These are phyloP conservation scores for Ochetophila trinervis DNA, from an alignment of 306 rosid species.

Conservation along the genomic window DNA sequence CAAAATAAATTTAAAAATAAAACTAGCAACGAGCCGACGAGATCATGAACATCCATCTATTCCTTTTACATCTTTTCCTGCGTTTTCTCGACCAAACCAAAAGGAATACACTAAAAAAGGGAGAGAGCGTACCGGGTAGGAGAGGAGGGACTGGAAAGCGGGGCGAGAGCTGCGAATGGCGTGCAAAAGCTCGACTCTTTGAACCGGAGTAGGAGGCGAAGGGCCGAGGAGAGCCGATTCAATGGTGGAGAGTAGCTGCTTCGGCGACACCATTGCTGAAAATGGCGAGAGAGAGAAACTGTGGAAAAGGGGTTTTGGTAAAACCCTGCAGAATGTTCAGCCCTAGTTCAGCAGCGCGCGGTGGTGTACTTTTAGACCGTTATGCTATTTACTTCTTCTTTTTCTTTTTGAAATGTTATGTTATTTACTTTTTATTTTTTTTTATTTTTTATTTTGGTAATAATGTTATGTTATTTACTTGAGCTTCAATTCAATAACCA, in stretches of 20 bases:
- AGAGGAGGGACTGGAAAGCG: slow-evolving; percentile 66
- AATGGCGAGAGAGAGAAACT: neutral
- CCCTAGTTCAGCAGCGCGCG: slow-evolving; percentile 13
- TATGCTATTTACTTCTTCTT: neutral
- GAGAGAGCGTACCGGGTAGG: slow-evolving; percentile 49
- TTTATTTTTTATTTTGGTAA: no score
- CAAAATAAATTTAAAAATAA: slow-evolving; percentile 1
- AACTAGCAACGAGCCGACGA: neutral
- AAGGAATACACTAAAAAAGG: neutral
- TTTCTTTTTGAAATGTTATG: no score
- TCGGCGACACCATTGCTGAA: slow-evolving; percentile 59
- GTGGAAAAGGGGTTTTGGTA: slow-evolving; percentile 1
- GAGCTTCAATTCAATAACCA: no score
- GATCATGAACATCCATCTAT: neutral
- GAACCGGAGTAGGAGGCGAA: slow-evolving; percentile 65
- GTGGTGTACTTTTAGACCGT: no score
- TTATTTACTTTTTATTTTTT: no score
- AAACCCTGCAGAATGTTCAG: slow-evolving; percentile 14
- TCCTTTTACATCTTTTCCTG: neutral
- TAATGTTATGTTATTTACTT: no score
- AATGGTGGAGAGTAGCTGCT: slow-evolving; percentile 62
- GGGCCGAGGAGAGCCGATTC: slow-evolving; percentile 76
- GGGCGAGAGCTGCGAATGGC: slow-evolving; percentile 63
- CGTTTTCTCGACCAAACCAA: slow-evolving; percentile 7
- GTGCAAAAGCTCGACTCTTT: slow-evolving; percentile 74